Base-by-base conservation (phyloP, 805 yeast species). In the Kuraishia capsulata region DNA sequence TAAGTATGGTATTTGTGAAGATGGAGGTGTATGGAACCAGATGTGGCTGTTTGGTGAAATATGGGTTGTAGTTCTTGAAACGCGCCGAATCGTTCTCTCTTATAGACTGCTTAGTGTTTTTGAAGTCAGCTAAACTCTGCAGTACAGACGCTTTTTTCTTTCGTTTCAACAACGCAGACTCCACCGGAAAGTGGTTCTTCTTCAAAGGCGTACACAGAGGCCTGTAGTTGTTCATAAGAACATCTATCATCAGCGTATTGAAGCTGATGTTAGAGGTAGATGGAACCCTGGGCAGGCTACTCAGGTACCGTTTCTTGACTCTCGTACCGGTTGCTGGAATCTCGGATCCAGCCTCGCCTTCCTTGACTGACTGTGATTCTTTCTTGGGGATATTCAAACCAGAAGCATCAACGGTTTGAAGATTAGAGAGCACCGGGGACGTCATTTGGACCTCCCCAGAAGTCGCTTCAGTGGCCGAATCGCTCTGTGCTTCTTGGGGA, bases 211-310 rank as follows among this genome's bases (percentile, higher is more conserved):
- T 48, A 11, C 51, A 42, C 20, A 59, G 45, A 2, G 62, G 61
- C 35, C 50, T 50, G 41, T 48, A 51, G 35, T 41, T 46, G 43
- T 46, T 52, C 44, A 57, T 51, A 35, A 59, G 43, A 41, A 53
- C 47, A 39, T 59, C 62, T 20, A 54, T 33, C 41, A 50, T 39
- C 33, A 59, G 44, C 3, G 46, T 47, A 33, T 47, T 52, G 26
- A 52, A 49, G 29, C 48, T 53, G 26, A 59, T 57, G 40, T 56
- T 54, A 30, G 46, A 47, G 2, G 62, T 59, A 14, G 43, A 45
- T 16, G 62, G 61, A 11, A 59, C 62, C 25, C 56, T 45, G n/a
- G 61, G 61, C 30, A 56, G 48, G 3, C 56, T 45, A 29, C 50
- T 49, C 32, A 55, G 44, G 42, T 52, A 48, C 35, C 48, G 47